phyloP scores from a whole-genome alignment of 805 yeast species.

The Pichia thaimueangensis region DNA sequence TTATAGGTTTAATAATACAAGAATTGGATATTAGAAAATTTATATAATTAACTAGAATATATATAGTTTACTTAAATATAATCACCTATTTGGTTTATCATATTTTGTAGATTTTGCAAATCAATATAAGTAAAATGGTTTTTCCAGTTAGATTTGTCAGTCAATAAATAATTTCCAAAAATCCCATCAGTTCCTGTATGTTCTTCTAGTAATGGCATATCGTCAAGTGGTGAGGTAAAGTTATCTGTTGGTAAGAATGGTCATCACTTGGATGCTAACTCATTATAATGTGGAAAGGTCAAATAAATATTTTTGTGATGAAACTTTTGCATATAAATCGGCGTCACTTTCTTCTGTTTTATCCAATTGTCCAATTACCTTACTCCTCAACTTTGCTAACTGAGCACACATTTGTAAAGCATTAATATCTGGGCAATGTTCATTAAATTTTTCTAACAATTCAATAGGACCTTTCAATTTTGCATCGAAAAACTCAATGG shows the following conservation, averaged over 20 bases:
- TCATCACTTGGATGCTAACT: neutral
- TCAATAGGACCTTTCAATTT: slow-evolving; percentile 8
- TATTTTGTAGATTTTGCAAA: slow-evolving; percentile 1
- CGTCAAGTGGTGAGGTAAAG: too few relatives aligned
- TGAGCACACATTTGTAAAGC: slow-evolving; percentile 5
- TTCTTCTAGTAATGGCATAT: neutral
- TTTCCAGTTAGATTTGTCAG: slow-evolving; percentile 8
- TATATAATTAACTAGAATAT: neutral
- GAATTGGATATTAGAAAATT: neutral
- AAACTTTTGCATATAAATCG: neutral
- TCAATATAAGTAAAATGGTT: slow-evolving; percentile 7
- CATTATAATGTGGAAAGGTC: slow-evolving; percentile 4
- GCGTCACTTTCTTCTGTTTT: neutral
- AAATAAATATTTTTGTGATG: slow-evolving; percentile 3
- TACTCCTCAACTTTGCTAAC: neutral
- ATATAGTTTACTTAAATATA: neutral
- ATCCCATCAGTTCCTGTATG: neutral
- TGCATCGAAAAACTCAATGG: slow-evolving; percentile 1
- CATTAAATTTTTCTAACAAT: slow-evolving; percentile 10
- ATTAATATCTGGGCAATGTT: slow-evolving; percentile 15
- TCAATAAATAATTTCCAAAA: neutral
- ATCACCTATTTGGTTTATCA: slow-evolving; percentile 1
- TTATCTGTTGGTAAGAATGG: neutral
- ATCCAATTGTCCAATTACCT: neutral
- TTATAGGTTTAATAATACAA: neutral